Percentiles rank a stretch among this genome's conserved stretches.
Conservation (phyloP, 2,329 filamentous ascomycete species). For the Dothideomycetes sp. region DNA sequence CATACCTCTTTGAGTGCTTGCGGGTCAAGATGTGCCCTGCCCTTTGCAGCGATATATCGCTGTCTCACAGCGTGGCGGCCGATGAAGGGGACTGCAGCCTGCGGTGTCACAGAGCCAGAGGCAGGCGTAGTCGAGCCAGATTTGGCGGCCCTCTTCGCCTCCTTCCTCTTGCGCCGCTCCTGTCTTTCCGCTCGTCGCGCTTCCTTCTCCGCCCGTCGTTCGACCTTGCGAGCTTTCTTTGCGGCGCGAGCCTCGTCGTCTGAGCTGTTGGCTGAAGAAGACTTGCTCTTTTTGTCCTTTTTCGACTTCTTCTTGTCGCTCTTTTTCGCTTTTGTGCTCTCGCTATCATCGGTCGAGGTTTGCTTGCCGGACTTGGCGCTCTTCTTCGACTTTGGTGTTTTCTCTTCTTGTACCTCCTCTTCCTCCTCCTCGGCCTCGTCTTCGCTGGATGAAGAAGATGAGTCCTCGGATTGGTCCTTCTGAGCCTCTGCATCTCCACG, state of each 20-base stretch:
- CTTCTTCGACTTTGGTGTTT: slow-evolving; percentile 22
- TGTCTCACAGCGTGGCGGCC: slow-evolving; percentile 62
- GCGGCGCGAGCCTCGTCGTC: slow-evolving; percentile 13
- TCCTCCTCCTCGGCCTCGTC: slow-evolving; percentile 13
- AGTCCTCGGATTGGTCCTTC: slow-evolving; percentile 15
- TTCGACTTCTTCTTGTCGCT: slow-evolving; percentile 22
- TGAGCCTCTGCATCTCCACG: slow-evolving; percentile 12
- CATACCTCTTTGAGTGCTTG: slow-evolving; percentile 74
- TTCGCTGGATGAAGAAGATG: slow-evolving; percentile 11
- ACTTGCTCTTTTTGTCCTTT: slow-evolving; percentile 16
- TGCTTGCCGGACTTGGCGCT: slow-evolving; percentile 24
- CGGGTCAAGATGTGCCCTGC: slow-evolving; percentile 67
- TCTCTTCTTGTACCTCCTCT: slow-evolving; percentile 15
- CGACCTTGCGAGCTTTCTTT: slow-evolving; percentile 27
- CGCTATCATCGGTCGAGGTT: slow-evolving; percentile 10
- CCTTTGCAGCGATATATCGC: slow-evolving; percentile 81
- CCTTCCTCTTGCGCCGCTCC: slow-evolving; percentile 34
- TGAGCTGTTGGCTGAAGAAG: slow-evolving; percentile 3
- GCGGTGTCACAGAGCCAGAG: not conserved
- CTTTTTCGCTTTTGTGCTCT: slow-evolving; percentile 8
- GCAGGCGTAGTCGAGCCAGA: slow-evolving; percentile 2
- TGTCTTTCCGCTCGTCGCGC: slow-evolving; percentile 38
- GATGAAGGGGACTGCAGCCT: slow-evolving; percentile 11
- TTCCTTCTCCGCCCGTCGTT: slow-evolving; percentile 29
- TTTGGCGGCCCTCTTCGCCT: slow-evolving; percentile 22